Evolutionary conservation across 192 early-diverging fungal species (phyloP).

Genomic region (Endogone sp.): DNA sequence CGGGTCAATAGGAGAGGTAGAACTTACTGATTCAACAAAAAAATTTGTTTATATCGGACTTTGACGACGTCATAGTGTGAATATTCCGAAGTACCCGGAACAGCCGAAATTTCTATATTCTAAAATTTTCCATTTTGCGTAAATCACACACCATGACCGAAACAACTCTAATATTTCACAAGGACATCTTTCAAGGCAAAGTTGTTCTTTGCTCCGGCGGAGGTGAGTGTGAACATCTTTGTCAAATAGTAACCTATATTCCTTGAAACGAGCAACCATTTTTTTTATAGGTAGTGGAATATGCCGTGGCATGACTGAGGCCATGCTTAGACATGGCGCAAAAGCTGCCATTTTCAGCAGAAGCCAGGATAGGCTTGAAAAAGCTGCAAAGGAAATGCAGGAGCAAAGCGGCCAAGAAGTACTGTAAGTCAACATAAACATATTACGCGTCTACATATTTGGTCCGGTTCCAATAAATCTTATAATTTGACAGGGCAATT

Average conservation of each 20-base stretch:
- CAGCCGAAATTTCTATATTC: too few species aligned
- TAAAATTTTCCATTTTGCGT: too few species aligned
- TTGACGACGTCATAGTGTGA: too few species aligned
- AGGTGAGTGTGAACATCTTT: not conserved
- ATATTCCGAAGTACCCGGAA: too few species aligned
- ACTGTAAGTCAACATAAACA: slow-evolving; percentile 24
- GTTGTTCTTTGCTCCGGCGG: slow-evolving; percentile 43
- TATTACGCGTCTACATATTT: too few species aligned
- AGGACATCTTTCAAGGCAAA: slow-evolving; percentile 29
- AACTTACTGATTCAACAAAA: too few species aligned
- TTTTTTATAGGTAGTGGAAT: slow-evolving; percentile 53
- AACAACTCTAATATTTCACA: slow-evolving; percentile 27
- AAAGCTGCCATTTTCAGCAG: slow-evolving; percentile 62
- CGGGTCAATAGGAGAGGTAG: too few species aligned
- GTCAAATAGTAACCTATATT: not conserved
- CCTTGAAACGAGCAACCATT: not conserved
- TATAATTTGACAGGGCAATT: slow-evolving; percentile 41
- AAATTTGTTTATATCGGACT: too few species aligned
- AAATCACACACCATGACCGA: too few species aligned
- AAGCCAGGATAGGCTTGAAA: slow-evolving; percentile 61
- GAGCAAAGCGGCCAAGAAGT: slow-evolving; percentile 51
- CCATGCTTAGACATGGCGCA: slow-evolving; percentile 54
- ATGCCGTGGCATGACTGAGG: slow-evolving; percentile 64
- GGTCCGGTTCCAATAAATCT: too few species aligned
- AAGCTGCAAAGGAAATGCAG: slow-evolving; percentile 59